These are phyloP conservation scores for Ophiosphaerella narmari DNA, from an alignment of 2,329 filamentous ascomycete species.

Conservation along the genomic window DNA sequence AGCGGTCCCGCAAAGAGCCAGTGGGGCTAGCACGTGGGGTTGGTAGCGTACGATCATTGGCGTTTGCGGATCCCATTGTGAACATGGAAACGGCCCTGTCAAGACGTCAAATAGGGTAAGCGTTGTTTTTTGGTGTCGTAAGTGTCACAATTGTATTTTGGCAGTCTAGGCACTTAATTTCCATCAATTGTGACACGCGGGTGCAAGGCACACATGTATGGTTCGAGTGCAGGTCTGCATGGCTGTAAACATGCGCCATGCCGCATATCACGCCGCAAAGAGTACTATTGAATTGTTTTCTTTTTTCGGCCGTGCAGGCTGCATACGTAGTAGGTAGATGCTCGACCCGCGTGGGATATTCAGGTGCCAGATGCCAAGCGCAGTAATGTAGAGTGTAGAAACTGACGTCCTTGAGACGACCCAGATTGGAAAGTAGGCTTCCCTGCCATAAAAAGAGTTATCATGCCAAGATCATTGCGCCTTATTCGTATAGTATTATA, in stretches of 20 bases:
- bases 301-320: constrained; percentile 23
- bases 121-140: constrained; percentile 1
- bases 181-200: constrained; percentile 21
- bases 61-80: constrained; percentile 10
- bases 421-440: constrained; percentile 6
- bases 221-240: constrained; percentile 6
- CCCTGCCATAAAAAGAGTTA: constrained; percentile 11
- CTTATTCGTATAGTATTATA: constrained; percentile 36
- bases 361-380: constrained; percentile 12
- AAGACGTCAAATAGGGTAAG: constrained; percentile 13
- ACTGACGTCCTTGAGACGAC: constrained; percentile 3
- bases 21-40: constrained; percentile 28
- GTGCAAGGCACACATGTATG: constrained; percentile 13
- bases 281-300: constrained; percentile 12
- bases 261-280: constrained; percentile 12
- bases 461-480: constrained; percentile 28
- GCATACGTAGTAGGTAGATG: not conserved
- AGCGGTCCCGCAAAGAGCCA: constrained; percentile 9
- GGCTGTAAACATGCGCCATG: constrained; percentile 12
- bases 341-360: constrained; percentile 14
- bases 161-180: constrained; percentile 5
- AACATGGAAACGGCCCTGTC: constrained; percentile 10
- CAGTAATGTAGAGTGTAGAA: constrained; percentile 16
- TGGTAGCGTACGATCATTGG: constrained; percentile 26
- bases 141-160: not conserved